These are phyloP conservation scores for Miscanthus lutarioriparius DNA, from an alignment of 176 grass and related monocot species.

Conservation along the genomic window DNA sequence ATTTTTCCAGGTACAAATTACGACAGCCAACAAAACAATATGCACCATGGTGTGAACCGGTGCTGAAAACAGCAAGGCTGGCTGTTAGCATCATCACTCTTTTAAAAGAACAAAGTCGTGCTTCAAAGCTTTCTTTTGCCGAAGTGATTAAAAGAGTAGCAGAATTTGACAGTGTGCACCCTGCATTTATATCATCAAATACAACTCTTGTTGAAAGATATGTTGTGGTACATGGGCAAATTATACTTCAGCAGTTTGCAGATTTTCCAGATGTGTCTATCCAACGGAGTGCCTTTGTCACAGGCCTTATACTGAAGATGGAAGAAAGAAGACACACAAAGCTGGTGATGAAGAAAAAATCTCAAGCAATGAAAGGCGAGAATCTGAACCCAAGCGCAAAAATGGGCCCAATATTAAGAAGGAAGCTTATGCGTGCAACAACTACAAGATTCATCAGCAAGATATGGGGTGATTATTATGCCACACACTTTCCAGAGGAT, in stretches of 20 bases:
- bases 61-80: conserved; percentile 67
- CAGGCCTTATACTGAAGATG: conserved; percentile 58
- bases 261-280: conserved; percentile 59
- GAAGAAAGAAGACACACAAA: conserved; percentile 66
- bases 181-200: conserved; percentile 54
- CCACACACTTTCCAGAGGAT: conserved; percentile 63
- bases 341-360: conserved; percentile 66
- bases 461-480: conserved; percentile 76
- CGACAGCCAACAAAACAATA: conserved; percentile 74
- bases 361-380: conserved; percentile 37
- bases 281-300: conserved; percentile 53
- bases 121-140: conserved; percentile 59
- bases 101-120: conserved; percentile 70
- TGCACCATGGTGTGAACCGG: conserved; percentile 57
- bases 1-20: conserved; percentile 68
- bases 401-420: conserved; percentile 43
- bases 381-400: conserved; percentile 72
- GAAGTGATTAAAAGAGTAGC: conserved; percentile 64
- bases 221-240: conserved; percentile 76
- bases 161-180: conserved; percentile 44
- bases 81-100: conserved; percentile 55
- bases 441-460: conserved; percentile 70
- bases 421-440: conserved; percentile 79
- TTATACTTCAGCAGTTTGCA: conserved; percentile 76
- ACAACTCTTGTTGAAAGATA: conserved; percentile 51